These are phyloP conservation scores for Phytophthora kernoviae DNA, from an alignment of 352 stramenopile species.

Conservation along the genomic window DNA sequence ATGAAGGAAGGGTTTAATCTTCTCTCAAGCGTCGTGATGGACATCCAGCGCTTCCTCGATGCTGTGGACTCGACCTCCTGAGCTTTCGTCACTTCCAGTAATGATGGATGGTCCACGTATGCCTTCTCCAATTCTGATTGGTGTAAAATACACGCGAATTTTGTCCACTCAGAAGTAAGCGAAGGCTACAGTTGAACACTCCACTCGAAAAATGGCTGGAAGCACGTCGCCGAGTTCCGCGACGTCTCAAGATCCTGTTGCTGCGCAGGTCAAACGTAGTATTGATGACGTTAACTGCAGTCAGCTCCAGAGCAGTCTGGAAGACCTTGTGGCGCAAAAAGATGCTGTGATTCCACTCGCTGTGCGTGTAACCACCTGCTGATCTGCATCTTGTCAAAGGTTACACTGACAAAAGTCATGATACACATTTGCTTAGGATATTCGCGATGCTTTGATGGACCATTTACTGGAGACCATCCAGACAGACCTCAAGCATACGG, in stretches of 20 bases:
- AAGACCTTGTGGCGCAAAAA: conserved; percentile 44
- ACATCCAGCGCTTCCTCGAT: conserved; percentile 11
- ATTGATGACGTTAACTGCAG: conserved; percentile 23
- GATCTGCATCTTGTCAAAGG: not conserved
- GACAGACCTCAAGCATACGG: conserved; percentile 68
- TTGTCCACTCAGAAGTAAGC: conserved; percentile 32
- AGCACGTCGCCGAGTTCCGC: conserved; percentile 48
- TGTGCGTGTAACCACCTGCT: conserved; percentile 30
- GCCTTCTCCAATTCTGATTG: not conserved
- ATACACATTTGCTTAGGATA: conserved; percentile 36
- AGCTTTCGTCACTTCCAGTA: conserved; percentile 73
- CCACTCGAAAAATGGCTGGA: conserved; percentile 74
- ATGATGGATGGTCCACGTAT: conserved; percentile 12
- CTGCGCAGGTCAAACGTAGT: conserved; percentile 32
- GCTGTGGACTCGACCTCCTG: conserved; percentile 27
- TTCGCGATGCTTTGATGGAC: conserved; percentile 70
- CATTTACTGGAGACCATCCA: conserved; percentile 61
- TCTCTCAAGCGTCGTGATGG: conserved; percentile 5
- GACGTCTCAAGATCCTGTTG: conserved; percentile 28
- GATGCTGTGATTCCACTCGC: conserved; percentile 47
- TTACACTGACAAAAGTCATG: not conserved
- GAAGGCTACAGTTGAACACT: no score
- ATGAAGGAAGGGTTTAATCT: not conserved
- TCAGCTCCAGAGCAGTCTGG: conserved; percentile 38
- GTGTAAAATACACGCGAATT: conserved; percentile 3